Evolutionary conservation across 371 early-diverging fungal genomes (phyloP).

Genomic region (Chytridiales sp.): DNA sequence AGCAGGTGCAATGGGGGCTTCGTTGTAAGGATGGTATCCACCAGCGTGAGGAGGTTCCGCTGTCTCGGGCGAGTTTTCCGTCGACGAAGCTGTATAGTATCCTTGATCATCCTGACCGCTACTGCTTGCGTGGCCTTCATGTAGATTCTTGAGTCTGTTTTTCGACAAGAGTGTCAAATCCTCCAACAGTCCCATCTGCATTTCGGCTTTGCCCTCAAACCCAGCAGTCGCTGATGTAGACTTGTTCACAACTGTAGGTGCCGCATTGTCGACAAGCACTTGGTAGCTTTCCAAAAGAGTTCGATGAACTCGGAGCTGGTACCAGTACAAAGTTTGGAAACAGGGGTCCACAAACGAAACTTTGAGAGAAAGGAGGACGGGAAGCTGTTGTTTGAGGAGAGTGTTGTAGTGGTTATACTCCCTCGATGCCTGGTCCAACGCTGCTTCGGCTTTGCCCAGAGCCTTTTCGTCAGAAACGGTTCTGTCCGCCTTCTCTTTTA

Average conservation of each 20-base stretch:
- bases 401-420: constrained; percentile 73
- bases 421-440: constrained; percentile 68
- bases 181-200: constrained; percentile 28
- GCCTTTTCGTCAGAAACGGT: constrained; percentile 71
- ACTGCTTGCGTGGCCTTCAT: not conserved
- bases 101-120: constrained; percentile 12
- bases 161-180: constrained; percentile 21
- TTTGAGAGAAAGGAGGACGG: constrained; percentile 60
- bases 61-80: constrained; percentile 1
- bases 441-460: constrained; percentile 62
- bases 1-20: no score
- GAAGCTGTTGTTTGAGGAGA: constrained; percentile 66
- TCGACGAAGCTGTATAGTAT: constrained; percentile 7
- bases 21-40: no score
- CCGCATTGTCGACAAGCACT: constrained; percentile 4
- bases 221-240: constrained; percentile 16
- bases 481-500: constrained; percentile 64
- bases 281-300: constrained; percentile 36
- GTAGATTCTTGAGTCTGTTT: constrained; percentile 11
- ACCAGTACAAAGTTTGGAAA: constrained; percentile 65
- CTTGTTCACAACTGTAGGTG: constrained; percentile 19
- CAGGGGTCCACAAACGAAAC: constrained; percentile 70
- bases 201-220: constrained; percentile 25
- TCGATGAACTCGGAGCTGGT: constrained; percentile 66
- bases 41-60: no score